phyloP scores from a whole-genome alignment of 129 eudicot species.

The Sambucus nigra region DNA sequence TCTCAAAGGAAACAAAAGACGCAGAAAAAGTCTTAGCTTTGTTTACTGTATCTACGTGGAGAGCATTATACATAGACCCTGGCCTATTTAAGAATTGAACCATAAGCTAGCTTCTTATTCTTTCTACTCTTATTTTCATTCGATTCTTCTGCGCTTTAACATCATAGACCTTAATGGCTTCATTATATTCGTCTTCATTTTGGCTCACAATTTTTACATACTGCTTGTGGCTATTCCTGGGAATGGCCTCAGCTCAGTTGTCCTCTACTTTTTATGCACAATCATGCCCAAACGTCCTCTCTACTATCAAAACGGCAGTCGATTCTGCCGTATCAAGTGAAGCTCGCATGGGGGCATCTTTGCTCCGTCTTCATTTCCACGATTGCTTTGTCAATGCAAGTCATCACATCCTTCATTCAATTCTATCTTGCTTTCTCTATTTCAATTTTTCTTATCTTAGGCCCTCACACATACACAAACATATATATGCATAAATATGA shows the following conservation, averaged over 20 bases:
- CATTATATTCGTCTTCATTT: not conserved
- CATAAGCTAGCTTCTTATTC: not conserved
- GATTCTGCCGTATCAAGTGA: conserved; percentile 24
- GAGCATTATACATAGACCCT: too few relatives aligned
- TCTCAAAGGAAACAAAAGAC: too few relatives aligned
- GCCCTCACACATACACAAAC: too few relatives aligned
- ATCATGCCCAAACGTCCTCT: conserved; percentile 32
- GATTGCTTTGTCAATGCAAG: conserved; percentile 41
- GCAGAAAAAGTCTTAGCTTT: too few relatives aligned
- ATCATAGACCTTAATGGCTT: not conserved
- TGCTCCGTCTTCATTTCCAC: conserved; percentile 40
- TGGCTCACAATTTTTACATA: not conserved
- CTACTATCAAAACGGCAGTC: conserved; percentile 18
- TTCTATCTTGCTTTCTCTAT: not conserved
- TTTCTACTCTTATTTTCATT: too few relatives aligned
- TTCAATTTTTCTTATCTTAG: not conserved
- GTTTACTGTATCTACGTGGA: too few relatives aligned
- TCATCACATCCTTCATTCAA: not conserved
- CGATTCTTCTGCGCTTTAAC: too few relatives aligned
- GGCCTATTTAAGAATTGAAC: not conserved
- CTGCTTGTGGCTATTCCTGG: conserved; percentile 5
- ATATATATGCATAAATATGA: too few relatives aligned
- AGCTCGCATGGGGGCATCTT: conserved; percentile 39
- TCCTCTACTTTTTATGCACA: conserved; percentile 28
- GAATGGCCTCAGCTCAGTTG: conserved; percentile 25